These are phyloP conservation scores for Anthracocystis setariae DNA, from an alignment of 1,284 basidiomycete genomes.

Conservation along the genomic window DNA sequence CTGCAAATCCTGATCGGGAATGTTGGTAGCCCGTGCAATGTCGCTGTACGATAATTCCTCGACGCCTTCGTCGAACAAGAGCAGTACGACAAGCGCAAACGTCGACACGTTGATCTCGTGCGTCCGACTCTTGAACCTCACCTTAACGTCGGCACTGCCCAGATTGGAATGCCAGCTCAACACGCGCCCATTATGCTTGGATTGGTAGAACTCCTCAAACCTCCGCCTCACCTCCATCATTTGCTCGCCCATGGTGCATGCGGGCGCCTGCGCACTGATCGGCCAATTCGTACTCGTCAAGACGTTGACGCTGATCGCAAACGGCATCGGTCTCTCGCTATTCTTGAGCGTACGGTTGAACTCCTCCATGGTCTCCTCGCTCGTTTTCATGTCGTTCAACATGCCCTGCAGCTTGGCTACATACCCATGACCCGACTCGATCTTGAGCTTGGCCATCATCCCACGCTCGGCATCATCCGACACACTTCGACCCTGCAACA, in stretches of 20 bases:
- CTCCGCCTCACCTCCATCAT: slow-evolving; percentile 70
- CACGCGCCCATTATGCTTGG: slow-evolving; percentile 86
- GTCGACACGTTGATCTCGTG: slow-evolving; percentile 96
- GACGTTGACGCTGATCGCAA: slow-evolving; percentile 76
- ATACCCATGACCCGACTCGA: slow-evolving; percentile 95
- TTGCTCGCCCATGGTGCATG: slow-evolving; percentile 48
- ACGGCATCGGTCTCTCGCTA: slow-evolving; percentile 73
- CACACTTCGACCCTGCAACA: slow-evolving; percentile 85
- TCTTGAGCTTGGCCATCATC: slow-evolving; percentile 97
- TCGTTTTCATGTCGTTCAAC: slow-evolving; percentile 97
- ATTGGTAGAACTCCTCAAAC: slow-evolving; percentile 90
- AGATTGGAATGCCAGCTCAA: slow-evolving; percentile 93
- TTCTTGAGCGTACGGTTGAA: slow-evolving; percentile 76
- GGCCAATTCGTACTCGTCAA: slow-evolving; percentile 67
- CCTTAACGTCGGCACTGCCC: slow-evolving; percentile 89
- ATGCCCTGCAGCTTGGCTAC: slow-evolving; percentile 98
- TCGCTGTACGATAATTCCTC: slow-evolving; percentile 40
- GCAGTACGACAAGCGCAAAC: slow-evolving; percentile 84
- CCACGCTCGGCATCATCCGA: slow-evolving; percentile 97
- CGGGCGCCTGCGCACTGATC: slow-evolving; percentile 50
- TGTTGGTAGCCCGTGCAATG: slow-evolving; percentile 65
- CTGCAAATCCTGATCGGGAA: slow-evolving; percentile 82
- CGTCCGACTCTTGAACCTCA: slow-evolving; percentile 79
- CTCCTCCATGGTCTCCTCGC: slow-evolving; percentile 80
- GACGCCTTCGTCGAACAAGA: slow-evolving; percentile 77